A percentile compares a stretch with the other conserved stretches of the same genome.
Conservation (phyloP, 148 eudicot species). For the Fallopia convolvulus region DNA sequence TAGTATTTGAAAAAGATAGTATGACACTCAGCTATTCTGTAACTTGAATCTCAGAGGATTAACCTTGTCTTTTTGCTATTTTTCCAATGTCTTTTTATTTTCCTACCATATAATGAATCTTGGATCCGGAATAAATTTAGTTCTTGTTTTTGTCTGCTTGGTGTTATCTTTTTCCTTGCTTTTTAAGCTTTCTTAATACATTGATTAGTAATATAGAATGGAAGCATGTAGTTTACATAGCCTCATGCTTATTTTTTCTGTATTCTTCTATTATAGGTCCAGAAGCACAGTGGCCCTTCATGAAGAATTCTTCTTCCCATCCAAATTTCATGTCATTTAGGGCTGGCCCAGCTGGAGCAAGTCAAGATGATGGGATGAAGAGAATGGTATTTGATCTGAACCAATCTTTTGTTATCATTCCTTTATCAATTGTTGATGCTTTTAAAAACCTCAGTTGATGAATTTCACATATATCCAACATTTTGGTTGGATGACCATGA, state of each 20-base stretch:
- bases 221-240: neutral
- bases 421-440: neutral
- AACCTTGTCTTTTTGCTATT: neutral
- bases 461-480: neutral
- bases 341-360: neutral
- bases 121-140: neutral
- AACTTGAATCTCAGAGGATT: neutral
- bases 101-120: neutral
- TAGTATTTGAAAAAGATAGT: neutral
- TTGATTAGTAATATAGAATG: neutral
- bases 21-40: neutral
- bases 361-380: constrained; percentile 11
- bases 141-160: neutral
- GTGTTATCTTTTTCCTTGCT: neutral
- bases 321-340: constrained; percentile 11
- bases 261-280: neutral
- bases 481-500: neutral
- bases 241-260: neutral
- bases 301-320: neutral
- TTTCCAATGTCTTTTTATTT: neutral
- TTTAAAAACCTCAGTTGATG: neutral
- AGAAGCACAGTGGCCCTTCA: constrained; percentile 7
- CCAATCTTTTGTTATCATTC: neutral
- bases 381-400: neutral
- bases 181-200: neutral